A percentile compares a stretch with the other conserved stretches of the same genome.
phyloP scores from a whole-genome alignment of 441 rosid species.

The Sinapis alba region DNA sequence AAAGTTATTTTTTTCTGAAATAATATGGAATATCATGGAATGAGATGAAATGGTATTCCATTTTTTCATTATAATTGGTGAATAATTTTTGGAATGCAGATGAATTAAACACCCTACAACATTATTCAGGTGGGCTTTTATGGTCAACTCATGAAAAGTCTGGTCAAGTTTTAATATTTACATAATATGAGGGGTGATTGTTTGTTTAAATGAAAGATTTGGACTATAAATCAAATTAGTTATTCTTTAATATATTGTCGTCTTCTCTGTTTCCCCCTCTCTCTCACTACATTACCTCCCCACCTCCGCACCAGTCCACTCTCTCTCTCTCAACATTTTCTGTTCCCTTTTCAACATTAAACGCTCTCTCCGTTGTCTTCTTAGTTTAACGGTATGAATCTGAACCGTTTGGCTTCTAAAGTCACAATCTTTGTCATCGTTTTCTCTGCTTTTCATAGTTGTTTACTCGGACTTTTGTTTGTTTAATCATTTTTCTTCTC shows the following conservation, averaged over 20 bases:
- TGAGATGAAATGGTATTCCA: too few species aligned
- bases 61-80: too few species aligned
- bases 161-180: not conserved
- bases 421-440: not conserved
- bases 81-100: too few species aligned
- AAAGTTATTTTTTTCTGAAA: too few species aligned
- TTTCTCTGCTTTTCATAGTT: not conserved
- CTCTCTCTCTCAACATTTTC: constrained; percentile 14
- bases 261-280: constrained; percentile 12
- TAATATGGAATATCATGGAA: too few species aligned
- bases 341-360: not conserved
- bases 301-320: not conserved
- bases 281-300: not conserved
- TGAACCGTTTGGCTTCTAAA: not conserved
- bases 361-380: not conserved
- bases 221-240: not conserved
- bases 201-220: not conserved
- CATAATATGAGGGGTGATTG: not conserved
- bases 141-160: not conserved
- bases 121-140: not conserved
- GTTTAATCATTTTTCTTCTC: not conserved
- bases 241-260: not conserved
- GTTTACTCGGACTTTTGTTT: not conserved
- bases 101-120: too few species aligned
- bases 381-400: constrained; percentile 5